Evolutionary conservation across 2,329 filamentous ascomycete genomes (phyloP).

Genomic region (Pseudogymnoascus destructans): DNA sequence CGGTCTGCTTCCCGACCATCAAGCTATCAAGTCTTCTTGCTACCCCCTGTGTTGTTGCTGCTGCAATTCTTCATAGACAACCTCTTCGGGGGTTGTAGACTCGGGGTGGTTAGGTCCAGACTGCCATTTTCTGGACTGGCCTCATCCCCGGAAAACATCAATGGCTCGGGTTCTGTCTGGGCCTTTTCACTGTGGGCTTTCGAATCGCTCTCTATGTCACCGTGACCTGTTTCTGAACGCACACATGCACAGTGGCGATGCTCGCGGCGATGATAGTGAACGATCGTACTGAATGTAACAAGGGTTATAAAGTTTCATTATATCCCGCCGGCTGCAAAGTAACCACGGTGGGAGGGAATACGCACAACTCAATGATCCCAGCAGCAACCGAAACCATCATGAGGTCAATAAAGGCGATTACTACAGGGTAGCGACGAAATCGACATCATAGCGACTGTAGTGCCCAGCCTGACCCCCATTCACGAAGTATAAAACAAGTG

Average conservation of each 20-base stretch:
- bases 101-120: not conserved
- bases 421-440: not conserved
- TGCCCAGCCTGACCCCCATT: not conserved
- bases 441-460: not conserved
- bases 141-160: not conserved
- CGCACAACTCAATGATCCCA: not conserved
- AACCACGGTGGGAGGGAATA: not conserved
- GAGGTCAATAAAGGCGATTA: not conserved
- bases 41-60: not conserved
- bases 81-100: not conserved
- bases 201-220: not conserved
- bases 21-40: not conserved
- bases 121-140: not conserved
- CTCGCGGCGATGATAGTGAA: not conserved
- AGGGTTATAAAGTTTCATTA: not conserved
- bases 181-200: not conserved
- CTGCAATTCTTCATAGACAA: not conserved
- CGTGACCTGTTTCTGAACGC: not conserved
- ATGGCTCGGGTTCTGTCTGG: not conserved
- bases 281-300: not conserved
- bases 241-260: not conserved
- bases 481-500: not conserved
- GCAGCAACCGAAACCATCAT: slow-evolving; percentile 1
- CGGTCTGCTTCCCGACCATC: not conserved
- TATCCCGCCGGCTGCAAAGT: not conserved